Evolutionary conservation across 306 rosid genomes (phyloP).

Genomic region (Glycyrrhiza uralensis): DNA sequence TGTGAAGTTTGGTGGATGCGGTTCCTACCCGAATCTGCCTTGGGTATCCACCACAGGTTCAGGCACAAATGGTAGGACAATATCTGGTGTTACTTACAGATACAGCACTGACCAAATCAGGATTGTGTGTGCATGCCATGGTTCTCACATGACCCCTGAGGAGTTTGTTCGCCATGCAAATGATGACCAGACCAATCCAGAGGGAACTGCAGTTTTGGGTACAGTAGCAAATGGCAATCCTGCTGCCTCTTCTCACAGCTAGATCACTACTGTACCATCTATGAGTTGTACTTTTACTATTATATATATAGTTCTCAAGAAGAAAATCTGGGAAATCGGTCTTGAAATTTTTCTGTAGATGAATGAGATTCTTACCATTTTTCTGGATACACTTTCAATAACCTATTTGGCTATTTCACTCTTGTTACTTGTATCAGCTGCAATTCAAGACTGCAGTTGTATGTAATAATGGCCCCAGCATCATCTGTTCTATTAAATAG

Average conservation of each 20-base stretch:
- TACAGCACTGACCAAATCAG: conserved; percentile 65
- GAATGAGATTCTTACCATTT: conserved; percentile 32
- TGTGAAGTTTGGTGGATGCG: conserved; percentile 85
- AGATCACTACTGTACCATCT: conserved; percentile 37
- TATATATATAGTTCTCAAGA: conserved; percentile 10
- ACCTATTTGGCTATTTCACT: background rate
- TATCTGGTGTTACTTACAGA: conserved; percentile 91
- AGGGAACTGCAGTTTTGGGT: conserved; percentile 46
- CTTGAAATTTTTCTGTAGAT: conserved; percentile 26
- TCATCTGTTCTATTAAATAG: conserved; percentile 27
- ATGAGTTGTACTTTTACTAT: conserved; percentile 24
- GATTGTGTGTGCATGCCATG: conserved; percentile 94
- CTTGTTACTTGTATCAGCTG: conserved; percentile 28
- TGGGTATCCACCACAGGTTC: conserved; percentile 94
- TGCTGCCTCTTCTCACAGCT: conserved; percentile 72
- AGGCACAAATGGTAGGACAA: conserved; percentile 77
- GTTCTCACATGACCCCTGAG: conserved; percentile 82
- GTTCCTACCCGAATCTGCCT: conserved; percentile 84
- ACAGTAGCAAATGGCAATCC: conserved; percentile 61
- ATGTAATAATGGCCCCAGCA: conserved; percentile 35
- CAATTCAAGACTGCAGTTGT: conserved; percentile 32
- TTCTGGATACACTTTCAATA: conserved; percentile 16
- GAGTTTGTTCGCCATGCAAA: conserved; percentile 86
- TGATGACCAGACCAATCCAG: conserved; percentile 51
- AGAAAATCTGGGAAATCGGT: conserved; percentile 26